Base-by-base conservation (phyloP, 1,284 basidiomycete genomes). In the Marasmius oreades region DNA sequence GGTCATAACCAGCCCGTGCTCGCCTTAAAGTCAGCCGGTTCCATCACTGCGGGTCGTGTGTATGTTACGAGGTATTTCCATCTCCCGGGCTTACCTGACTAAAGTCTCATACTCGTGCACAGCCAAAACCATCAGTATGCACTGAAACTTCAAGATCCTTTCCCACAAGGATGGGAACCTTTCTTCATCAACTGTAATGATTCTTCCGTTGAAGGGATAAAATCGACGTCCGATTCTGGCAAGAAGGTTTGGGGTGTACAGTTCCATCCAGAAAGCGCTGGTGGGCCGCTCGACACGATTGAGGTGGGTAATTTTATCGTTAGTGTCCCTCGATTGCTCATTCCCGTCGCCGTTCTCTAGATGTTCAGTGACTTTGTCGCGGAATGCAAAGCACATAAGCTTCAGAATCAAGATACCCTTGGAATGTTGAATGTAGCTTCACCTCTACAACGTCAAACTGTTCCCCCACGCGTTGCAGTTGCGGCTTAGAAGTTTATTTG, bases 1-100 rank as follows among this genome's bases (percentile, higher is more conserved):
- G 96, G 96, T n/a, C 97, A 99, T 74, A 99, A 99, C 71, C 96
- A 99, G 73, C 96, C 96, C 42, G 96, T 99, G 16, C 82, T 99
- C 34, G 96, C 96, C 23, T 80, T 98, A 54, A 92, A 93, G 34
- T 88, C 85, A 37, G 85, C 91, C 7, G 94, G 95, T 3, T 93
- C 90, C 28, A 95, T 98, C 76, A 92, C 87, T 69, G 93, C 95
- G 51, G 97, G 96, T 18, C 83, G 96, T 44, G 95, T 99, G 47
- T 99, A 98, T 75, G 95, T 99, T 52, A 99, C 96, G 1, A 90
- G 88, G 93, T 90, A 67, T 61, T 79, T 75, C 43, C 34, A 63
- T 55, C 51, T 37, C 14, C 37, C 23, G 16, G 22, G 51, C n/a
- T 37, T 26, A 44, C 46, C 18, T 33, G 10, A 51, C 47, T 24